These are phyloP conservation scores for Penicillium oxalicum DNA, from an alignment of 2,329 filamentous ascomycete genomes.

Conservation along the genomic window DNA sequence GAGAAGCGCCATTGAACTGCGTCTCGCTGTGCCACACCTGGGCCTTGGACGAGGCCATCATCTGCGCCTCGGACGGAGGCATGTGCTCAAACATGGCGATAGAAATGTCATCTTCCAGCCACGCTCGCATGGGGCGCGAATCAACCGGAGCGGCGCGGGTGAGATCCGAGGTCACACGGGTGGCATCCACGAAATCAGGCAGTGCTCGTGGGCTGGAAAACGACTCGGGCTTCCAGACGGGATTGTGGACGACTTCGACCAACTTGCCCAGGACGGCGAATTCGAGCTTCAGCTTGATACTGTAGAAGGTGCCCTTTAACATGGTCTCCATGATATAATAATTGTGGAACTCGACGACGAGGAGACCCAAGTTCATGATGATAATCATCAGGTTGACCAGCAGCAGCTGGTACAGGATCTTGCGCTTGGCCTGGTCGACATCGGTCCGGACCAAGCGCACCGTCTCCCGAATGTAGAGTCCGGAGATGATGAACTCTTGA, in stretches of 20 bases:
- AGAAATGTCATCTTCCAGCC: constrained; percentile 35
- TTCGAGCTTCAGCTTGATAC: constrained; percentile 47
- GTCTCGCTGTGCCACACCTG: constrained; percentile 29
- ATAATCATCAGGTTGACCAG: constrained; percentile 47
- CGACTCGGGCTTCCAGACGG: constrained; percentile 36
- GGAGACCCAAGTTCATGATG: constrained; percentile 40
- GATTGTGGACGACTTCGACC: constrained; percentile 37
- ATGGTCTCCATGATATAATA: constrained; percentile 44
- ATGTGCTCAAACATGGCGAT: constrained; percentile 37
- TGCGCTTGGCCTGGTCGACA: constrained; percentile 37
- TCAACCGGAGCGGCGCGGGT: constrained; percentile 31
- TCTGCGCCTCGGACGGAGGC: constrained; percentile 14
- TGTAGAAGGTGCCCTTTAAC: constrained; percentile 44
- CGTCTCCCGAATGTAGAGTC: constrained; percentile 51
- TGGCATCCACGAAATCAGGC: constrained; percentile 43
- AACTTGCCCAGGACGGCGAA: constrained; percentile 45
- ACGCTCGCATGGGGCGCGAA: constrained; percentile 21
- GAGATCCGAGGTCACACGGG: constrained; percentile 38
- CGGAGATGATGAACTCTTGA: constrained; percentile 51
- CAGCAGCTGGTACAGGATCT: constrained; percentile 46
- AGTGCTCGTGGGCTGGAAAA: constrained; percentile 25
- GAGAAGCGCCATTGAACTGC: constrained; percentile 18
- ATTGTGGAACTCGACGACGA: constrained; percentile 41
- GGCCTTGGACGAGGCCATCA: constrained; percentile 21
- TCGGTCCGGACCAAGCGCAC: constrained; percentile 46